Conservation (phyloP, 495 filamentous ascomycete genomes). For the Cercophora samala region DNA sequence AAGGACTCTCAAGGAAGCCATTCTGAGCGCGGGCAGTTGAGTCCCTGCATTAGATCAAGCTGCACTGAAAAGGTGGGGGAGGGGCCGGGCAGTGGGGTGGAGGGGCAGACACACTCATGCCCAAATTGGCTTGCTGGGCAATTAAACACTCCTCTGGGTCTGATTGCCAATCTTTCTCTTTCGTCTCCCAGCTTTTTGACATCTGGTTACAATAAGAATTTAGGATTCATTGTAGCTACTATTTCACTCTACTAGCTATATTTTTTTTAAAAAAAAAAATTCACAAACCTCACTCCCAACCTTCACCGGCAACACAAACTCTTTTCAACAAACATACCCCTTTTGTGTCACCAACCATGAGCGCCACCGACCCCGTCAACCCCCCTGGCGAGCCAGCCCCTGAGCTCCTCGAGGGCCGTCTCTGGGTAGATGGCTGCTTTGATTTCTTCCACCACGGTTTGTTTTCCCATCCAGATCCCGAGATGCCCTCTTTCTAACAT, state of each 20-base stretch:
- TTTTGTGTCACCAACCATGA: slow-evolving; percentile 19
- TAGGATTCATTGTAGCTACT: background rate
- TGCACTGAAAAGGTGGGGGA: slow-evolving; percentile 11
- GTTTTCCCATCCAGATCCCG: background rate
- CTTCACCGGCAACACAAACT: background rate
- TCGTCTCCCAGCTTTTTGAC: background rate
- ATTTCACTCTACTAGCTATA: background rate
- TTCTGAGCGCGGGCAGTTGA: background rate
- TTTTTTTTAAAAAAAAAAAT: background rate
- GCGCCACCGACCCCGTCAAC: slow-evolving; percentile 19
- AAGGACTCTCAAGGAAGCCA: background rate
- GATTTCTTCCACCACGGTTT: slow-evolving; percentile 96
- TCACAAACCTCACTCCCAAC: background rate
- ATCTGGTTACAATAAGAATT: background rate
- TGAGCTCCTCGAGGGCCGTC: slow-evolving; percentile 62
- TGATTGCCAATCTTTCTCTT: background rate
- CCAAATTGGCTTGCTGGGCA: slow-evolving; percentile 9
- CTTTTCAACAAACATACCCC: background rate
- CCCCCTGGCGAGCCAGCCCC: slow-evolving; percentile 41
- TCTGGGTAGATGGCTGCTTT: slow-evolving; percentile 98
- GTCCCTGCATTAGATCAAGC: background rate
- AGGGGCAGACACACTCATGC: slow-evolving; percentile 9
- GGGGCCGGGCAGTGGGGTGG: slow-evolving; percentile 5
- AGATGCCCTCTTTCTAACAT: slow-evolving; percentile 5
- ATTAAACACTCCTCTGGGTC: background rate